Evolutionary conservation across 2,329 filamentous ascomycete species (phyloP), one percentile per base, ranked within the genome.

Genomic region (Pseudocercospora pini-densiflorae): DNA sequence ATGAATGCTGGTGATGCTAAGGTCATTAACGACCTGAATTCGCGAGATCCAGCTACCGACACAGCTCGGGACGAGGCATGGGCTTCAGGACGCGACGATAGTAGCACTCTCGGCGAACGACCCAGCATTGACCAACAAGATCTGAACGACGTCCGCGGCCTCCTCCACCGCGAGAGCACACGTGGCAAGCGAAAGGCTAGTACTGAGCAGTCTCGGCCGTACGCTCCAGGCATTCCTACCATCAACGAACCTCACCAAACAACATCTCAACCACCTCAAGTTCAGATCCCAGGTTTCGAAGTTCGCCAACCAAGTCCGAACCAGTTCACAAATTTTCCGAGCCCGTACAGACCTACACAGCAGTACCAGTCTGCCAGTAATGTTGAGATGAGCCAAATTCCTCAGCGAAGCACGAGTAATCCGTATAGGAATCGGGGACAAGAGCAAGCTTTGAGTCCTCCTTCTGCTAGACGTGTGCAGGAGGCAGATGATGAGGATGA

Each of bases 11-110:
- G 66, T 29, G 74, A 77, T 33, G 65, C 59, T 24, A 70, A 70
- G 5, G 81, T 84, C 24, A 81, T 85, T 54, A 79, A 77, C 33
- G 73, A 78, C 1, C 75, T 87, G 47, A 83, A 80, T 65, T 75
- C 77, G 21, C 81, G 82, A 62, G 77, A 76, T 59, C 80, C 81
- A 1, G 79, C 78, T 1, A 70, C 74, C 1, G 83, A 85, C 63
- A 72, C 77, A 1, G 75, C 79, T 10, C 80, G 82, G 33, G 66
- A 70, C n/a, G 63, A 63, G n/a, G 79, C 79, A 3, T 84, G 79
- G 80, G 76, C 76, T n/a, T 72, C 76, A 23, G 77, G 77, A 54
- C 79, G 82, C 62, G 77, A 78, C 29, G 77, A 79, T 58, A 72
- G 68, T 61, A 78, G 73, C 68, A 77, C 75, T 9, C 70, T 79